Base-by-base conservation (phyloP, 164 flowering plant species). In the Protea cynaroides region DNA sequence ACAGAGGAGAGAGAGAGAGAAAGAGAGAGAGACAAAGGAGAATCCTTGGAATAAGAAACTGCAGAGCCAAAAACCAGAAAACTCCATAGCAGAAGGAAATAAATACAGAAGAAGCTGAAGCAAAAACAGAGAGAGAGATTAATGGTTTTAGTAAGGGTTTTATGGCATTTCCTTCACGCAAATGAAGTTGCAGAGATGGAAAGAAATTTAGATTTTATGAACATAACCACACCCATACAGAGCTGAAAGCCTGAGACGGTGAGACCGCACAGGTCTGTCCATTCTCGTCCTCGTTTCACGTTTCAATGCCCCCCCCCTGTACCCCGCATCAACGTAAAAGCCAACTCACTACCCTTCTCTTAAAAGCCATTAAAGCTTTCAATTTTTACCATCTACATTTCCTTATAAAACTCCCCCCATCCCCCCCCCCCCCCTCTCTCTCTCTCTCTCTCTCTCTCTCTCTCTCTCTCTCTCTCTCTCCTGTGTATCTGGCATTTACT, bases 281-380 rank as follows among this genome's bases (percentile, higher is more conserved):
- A 2, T 18, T 49, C 19, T 18, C 46, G 18, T 49, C 19, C 52
- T 49, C 52, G 52, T 49, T 49, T 49, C 52, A 49, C n/a, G 52
- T 49, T 49, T 49, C 52, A 49, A 49, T 15, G 52, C 52, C 52
- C 52, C 52, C 52, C 9, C 1, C 19, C 1, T 19, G 14, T n/a
- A 49, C 52, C 52, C 52, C 52, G 52, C 52, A 49, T 49, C 18
- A 49, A 49, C 52, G 52, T 15, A 12, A 49, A 49, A 49, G 52
- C 17, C 52, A 49, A 49, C 52, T 49, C 18, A 12, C 19, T 18
- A 49, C 18, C 52, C 52, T 4, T 49, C 34, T 0, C 34, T 49
- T 49, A 13, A 49, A 49, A 49, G 14, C 46, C 10, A 40, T 40
- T 8, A 40, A 40, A 40, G 14, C 46, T 15, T 49, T 49, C 52